Percentiles rank a stretch among this genome's conserved stretches.
Conservation (phyloP, 805 yeast species). For the Wickerhamiella occidentalis region DNA sequence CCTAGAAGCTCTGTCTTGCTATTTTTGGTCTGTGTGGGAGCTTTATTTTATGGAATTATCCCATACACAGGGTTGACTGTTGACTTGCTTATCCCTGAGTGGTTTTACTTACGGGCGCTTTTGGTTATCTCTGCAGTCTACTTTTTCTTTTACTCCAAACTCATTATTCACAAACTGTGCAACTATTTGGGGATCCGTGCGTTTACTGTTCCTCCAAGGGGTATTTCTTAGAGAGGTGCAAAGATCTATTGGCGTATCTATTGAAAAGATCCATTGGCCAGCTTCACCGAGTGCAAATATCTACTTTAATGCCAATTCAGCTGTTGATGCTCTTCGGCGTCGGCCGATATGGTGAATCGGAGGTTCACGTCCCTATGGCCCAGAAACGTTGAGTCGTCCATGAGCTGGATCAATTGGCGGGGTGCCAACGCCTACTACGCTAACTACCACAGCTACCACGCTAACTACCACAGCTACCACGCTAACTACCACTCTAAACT, state of each 20-base stretch:
- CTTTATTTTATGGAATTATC: conserved; percentile 33
- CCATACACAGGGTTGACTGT: conserved; percentile 38
- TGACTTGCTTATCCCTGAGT: conserved; percentile 22
- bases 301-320: too few relatives aligned
- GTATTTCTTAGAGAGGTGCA: not conserved
- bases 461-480: too few relatives aligned
- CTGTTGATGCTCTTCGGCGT: too few relatives aligned
- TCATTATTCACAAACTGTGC: conserved; percentile 65
- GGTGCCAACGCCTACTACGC: too few relatives aligned
- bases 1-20: conserved; percentile 64
- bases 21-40: conserved; percentile 31
- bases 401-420: too few relatives aligned
- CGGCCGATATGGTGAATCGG: too few relatives aligned
- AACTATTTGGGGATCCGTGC: conserved; percentile 80
- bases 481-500: not conserved
- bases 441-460: too few relatives aligned
- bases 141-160: conserved; percentile 55
- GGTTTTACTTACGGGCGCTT: conserved; percentile 38
- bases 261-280: too few relatives aligned
- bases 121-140: conserved; percentile 57
- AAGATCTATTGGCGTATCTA: too few relatives aligned
- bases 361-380: too few relatives aligned
- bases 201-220: conserved; percentile 38
- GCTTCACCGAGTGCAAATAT: too few relatives aligned
- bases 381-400: too few relatives aligned